Conservation (phyloP, 2,329 filamentous ascomycete genomes). For the Huntiella savannae region DNA sequence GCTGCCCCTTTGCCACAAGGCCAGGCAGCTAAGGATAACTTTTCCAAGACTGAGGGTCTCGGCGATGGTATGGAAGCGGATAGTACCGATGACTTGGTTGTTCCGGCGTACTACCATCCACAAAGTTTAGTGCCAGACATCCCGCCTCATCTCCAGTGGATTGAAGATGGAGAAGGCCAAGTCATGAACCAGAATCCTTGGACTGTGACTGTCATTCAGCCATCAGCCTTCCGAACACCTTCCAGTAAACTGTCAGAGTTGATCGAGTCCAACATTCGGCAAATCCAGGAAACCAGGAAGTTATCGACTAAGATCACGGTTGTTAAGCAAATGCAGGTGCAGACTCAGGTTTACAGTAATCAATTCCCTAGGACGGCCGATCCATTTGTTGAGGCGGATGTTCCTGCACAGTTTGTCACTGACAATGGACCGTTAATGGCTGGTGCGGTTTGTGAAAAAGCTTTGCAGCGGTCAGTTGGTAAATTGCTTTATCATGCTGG, state of each 20-base stretch:
- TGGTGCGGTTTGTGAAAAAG: slow-evolving; percentile 60
- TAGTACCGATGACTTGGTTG: slow-evolving; percentile 38
- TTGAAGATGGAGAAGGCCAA: slow-evolving; percentile 74
- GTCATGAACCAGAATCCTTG: slow-evolving; percentile 78
- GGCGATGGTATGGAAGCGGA: slow-evolving; percentile 80
- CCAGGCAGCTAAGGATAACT: slow-evolving; percentile 1
- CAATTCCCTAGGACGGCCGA: slow-evolving; percentile 95
- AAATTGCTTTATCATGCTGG: slow-evolving; percentile 93
- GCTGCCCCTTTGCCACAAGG: slow-evolving; percentile 15
- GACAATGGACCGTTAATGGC: slow-evolving; percentile 81
- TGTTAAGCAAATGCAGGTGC: slow-evolving; percentile 98
- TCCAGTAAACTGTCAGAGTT: slow-evolving; percentile 55
- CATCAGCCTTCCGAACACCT: slow-evolving; percentile 57
- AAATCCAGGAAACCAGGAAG: slow-evolving; percentile 93
- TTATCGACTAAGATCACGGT: slow-evolving; percentile 91
- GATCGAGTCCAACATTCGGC: slow-evolving; percentile 77
- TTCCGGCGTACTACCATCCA: slow-evolving; percentile 90
- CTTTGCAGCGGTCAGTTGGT: slow-evolving; percentile 74
- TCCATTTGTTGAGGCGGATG: slow-evolving; percentile 71
- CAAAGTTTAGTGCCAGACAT: slow-evolving; percentile 75
- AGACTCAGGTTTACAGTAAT: slow-evolving; percentile 92
- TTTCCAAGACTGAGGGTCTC: slow-evolving; percentile 33
- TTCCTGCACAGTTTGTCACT: slow-evolving; percentile 73
- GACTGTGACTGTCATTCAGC: slow-evolving; percentile 57
- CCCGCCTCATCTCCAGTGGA: slow-evolving; percentile 59